Percentiles rank a stretch among this genome's conserved stretches.
These are phyloP conservation scores for Raphanus hybrid DNA, from an alignment of 441 rosid species.

Conservation along the genomic window DNA sequence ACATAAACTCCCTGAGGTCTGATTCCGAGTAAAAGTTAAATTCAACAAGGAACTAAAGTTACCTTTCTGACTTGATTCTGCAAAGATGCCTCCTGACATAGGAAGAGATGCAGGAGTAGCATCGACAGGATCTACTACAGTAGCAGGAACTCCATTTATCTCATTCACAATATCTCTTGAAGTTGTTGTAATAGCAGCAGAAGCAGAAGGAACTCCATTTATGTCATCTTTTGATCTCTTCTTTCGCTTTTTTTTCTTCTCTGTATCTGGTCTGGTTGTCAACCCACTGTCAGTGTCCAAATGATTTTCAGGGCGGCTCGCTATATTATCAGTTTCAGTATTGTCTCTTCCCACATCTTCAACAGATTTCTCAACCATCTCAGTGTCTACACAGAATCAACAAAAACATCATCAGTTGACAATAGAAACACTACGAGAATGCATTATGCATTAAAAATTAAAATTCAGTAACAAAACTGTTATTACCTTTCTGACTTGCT, in stretches of 20 bases:
- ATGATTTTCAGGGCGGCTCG: not conserved
- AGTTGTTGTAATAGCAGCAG: constrained; percentile 1
- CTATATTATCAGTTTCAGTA: not conserved
- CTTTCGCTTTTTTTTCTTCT: constrained; percentile 13
- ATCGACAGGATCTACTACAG: constrained; percentile 16
- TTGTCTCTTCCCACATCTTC: not conserved
- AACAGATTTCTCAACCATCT: not conserved
- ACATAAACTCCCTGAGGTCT: not conserved
- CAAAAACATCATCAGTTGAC: not conserved
- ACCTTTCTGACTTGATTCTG: constrained; percentile 5
- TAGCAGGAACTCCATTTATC: not conserved
- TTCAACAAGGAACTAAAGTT: not conserved
- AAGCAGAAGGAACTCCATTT: not conserved
- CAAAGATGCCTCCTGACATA: not conserved
- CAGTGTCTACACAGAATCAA: not conserved
- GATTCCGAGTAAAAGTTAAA: not conserved
- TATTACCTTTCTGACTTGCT: constrained; percentile 2
- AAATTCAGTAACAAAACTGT: not conserved
- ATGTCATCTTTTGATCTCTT: constrained; percentile 25
- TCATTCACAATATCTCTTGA: constrained; percentile 19
- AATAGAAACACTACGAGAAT: not conserved
- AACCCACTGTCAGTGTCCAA: constrained; percentile 1
- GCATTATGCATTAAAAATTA: not conserved
- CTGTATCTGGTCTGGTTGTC: not conserved
- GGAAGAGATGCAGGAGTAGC: constrained; percentile 16